Evolutionary conservation across 495 filamentous ascomycete genomes (phyloP).

Genomic region (Achaetomiella virescens): DNA sequence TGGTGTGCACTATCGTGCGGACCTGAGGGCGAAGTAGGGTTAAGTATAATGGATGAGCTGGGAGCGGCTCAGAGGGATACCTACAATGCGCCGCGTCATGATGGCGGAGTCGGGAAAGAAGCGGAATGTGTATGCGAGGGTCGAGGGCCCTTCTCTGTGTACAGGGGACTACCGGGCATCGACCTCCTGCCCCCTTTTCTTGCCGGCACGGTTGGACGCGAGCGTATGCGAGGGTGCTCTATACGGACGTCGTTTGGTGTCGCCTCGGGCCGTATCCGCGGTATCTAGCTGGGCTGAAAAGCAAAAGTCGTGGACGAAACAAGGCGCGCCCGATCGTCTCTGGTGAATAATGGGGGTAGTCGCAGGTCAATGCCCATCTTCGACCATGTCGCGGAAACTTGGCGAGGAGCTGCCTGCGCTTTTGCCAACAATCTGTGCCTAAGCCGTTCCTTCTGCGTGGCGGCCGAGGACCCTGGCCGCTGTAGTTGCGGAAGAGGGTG

Average conservation of each 20-base stretch:
- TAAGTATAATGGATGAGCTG: not conserved
- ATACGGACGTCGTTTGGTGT: no score
- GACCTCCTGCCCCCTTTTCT: not conserved
- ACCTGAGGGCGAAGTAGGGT: conserved; percentile 41
- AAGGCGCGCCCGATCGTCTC: not conserved
- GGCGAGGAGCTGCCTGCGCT: not conserved
- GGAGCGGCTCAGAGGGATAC: not conserved
- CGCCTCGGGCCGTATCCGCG: not conserved
- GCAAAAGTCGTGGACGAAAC: not conserved
- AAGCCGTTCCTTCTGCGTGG: not conserved
- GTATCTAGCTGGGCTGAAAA: not conserved
- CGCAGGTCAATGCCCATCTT: conserved; percentile 8
- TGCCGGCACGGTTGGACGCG: no score
- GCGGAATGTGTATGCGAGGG: not conserved
- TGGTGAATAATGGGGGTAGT: not conserved
- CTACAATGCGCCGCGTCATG: conserved; percentile 29
- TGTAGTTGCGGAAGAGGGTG: no score
- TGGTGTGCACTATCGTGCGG: conserved; percentile 78
- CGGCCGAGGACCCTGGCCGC: no score
- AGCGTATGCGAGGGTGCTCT: no score
- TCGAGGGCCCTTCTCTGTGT: conserved; percentile 2
- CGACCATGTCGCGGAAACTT: conserved; percentile 7
- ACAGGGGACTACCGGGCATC: not conserved
- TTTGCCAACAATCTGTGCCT: not conserved
- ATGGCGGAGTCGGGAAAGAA: not conserved